phyloP scores from a whole-genome alignment of 2,329 filamentous ascomycete species.

The Scedosporium boydii region DNA sequence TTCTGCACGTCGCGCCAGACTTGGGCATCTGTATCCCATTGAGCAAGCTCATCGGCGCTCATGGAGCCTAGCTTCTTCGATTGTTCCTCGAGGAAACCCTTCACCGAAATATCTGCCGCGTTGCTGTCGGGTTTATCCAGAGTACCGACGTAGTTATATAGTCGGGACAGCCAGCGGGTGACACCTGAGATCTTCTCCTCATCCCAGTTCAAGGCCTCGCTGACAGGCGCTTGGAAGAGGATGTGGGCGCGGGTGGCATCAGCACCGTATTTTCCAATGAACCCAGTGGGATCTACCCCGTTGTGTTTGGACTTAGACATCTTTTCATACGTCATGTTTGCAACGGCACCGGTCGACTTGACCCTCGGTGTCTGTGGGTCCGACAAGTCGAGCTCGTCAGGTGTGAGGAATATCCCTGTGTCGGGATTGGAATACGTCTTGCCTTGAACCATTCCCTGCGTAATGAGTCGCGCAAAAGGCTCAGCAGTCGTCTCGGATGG shows the following conservation, averaged over 20 bases:
- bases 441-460: slow-evolving; percentile 90
- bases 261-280: slow-evolving; percentile 67
- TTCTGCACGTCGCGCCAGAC: slow-evolving; percentile 60
- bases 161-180: slow-evolving; percentile 65
- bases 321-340: slow-evolving; percentile 68
- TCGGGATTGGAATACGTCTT: slow-evolving; percentile 69
- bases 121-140: slow-evolving; percentile 9
- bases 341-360: slow-evolving; percentile 46
- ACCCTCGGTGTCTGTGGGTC: slow-evolving; percentile 49
- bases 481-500: slow-evolving; percentile 38
- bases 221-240: slow-evolving; percentile 78
- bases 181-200: slow-evolving; percentile 73
- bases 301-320: slow-evolving; percentile 97
- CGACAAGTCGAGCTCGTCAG: slow-evolving; percentile 60
- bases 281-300: slow-evolving; percentile 69
- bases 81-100: slow-evolving; percentile 26
- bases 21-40: slow-evolving; percentile 35
- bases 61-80: slow-evolving; percentile 20
- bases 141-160: slow-evolving; percentile 47
- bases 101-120: slow-evolving; percentile 13
- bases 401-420: slow-evolving; percentile 67
- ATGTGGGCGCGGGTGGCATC: slow-evolving; percentile 81
- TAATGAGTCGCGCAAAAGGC: slow-evolving; percentile 73
- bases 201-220: slow-evolving; percentile 81
- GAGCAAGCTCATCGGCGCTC: slow-evolving; percentile 20